Evolutionary conservation across 1,139 yeast genomes (phyloP).

Genomic region (Blastobotrys illinoisensis): DNA sequence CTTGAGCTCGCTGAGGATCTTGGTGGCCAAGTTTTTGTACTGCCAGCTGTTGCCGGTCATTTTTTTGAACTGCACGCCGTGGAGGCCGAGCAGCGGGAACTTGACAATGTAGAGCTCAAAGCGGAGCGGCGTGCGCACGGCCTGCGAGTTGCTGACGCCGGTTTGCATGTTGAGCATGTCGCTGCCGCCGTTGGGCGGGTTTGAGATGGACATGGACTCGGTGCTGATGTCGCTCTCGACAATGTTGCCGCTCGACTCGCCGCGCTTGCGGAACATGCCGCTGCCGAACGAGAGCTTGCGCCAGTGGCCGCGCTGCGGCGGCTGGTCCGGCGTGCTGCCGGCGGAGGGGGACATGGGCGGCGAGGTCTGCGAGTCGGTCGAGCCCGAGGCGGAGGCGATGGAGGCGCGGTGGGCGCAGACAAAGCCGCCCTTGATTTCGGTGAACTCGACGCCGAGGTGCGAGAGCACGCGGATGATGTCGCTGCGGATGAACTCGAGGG

Average conservation of each 20-base stretch:
- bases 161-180: constrained; percentile 44
- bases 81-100: constrained; percentile 83
- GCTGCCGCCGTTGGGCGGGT: constrained; percentile 34
- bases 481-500: constrained; percentile 81
- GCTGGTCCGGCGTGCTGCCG: constrained; percentile 5
- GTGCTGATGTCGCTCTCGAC: constrained; percentile 30
- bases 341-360: constrained; percentile 15
- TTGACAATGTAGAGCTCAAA: constrained; percentile 92
- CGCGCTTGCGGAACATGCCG: constrained; percentile 23
- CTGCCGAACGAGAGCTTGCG: constrained; percentile 33
- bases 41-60: constrained; percentile 93
- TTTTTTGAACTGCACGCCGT: constrained; percentile 93
- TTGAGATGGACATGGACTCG: constrained; percentile 23
- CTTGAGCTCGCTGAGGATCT: constrained; percentile 71
- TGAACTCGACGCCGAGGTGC: constrained; percentile 71
- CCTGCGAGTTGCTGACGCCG: neutral
- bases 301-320: constrained; percentile 26
- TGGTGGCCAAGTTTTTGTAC: constrained; percentile 88
- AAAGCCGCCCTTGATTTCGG: constrained; percentile 93
- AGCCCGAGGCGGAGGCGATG: constrained; percentile 18
- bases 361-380: constrained; percentile 20
- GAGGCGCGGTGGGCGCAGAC: constrained; percentile 67
- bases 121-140: constrained; percentile 52
- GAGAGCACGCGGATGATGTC: constrained; percentile 76
- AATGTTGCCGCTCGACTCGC: constrained; percentile 24